phyloP scores from a whole-genome alignment of 306 rosid genomes.

The Hippophae rhamnoides region DNA sequence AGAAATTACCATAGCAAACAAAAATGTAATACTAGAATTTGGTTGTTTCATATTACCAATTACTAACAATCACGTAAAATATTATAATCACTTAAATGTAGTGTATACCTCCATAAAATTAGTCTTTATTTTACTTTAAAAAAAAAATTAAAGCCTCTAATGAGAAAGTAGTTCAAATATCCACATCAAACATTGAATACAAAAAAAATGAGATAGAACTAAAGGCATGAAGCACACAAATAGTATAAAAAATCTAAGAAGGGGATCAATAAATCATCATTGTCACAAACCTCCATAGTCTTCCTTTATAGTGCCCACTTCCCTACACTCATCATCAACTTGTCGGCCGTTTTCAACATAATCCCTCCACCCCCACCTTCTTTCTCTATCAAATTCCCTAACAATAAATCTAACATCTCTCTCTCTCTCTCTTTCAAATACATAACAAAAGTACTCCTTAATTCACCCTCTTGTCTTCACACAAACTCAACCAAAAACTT shows the following conservation, averaged over 20 bases:
- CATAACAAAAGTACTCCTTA: too few relatives aligned
- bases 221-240: slow-evolving; percentile 10
- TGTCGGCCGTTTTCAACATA: slow-evolving; percentile 44
- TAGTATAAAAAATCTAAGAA: slow-evolving; percentile 24
- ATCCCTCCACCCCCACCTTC: not conserved
- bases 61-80: too few relatives aligned
- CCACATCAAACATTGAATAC: too few relatives aligned
- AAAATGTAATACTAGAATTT: too few relatives aligned
- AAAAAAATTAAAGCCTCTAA: too few relatives aligned
- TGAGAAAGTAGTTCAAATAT: too few relatives aligned
- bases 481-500: not conserved
- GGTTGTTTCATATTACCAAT: too few relatives aligned
- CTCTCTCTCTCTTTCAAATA: not conserved
- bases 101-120: too few relatives aligned
- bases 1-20: too few relatives aligned
- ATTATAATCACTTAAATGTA: too few relatives aligned
- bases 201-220: slow-evolving; percentile 7
- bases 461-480: too few relatives aligned
- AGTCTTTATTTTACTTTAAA: too few relatives aligned
- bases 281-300: slow-evolving; percentile 53
- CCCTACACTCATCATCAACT: slow-evolving; percentile 63
- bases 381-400: not conserved
- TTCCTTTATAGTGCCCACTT: slow-evolving; percentile 54
- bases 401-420: not conserved
- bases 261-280: slow-evolving; percentile 27